Conservation (phyloP, 352 stramenopile genomes). For the Phytophthora fragariaefolia region DNA sequence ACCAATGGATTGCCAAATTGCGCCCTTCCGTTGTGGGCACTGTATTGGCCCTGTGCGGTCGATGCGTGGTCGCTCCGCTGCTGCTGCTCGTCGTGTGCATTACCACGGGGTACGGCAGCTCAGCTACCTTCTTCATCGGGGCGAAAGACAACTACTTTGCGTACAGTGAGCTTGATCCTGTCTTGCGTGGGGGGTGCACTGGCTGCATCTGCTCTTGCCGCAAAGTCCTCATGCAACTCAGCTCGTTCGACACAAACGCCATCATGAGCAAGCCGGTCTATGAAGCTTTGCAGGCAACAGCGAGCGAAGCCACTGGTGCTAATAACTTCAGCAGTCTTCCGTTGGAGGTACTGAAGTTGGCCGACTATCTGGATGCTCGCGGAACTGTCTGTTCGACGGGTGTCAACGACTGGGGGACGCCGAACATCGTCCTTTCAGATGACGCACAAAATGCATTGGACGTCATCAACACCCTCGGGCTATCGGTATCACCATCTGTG, state of each 20-base stretch:
- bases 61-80: background rate
- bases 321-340: constrained; percentile 28
- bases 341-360: constrained; percentile 10
- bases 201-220: constrained; percentile 24
- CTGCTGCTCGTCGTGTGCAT: background rate
- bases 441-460: constrained; percentile 26
- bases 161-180: constrained; percentile 32
- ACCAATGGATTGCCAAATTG: too few relatives aligned
- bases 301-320: too few relatives aligned
- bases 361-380: constrained; percentile 19
- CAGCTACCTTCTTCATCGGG: background rate
- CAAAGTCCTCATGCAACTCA: constrained; percentile 30
- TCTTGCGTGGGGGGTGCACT: constrained; percentile 36
- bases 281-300: constrained; percentile 27
- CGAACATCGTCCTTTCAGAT: constrained; percentile 30
- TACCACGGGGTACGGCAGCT: background rate
- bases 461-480: constrained; percentile 21
- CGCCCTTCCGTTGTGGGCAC: too few relatives aligned
- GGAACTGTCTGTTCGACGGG: constrained; percentile 30
- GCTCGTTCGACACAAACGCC: constrained; percentile 25
- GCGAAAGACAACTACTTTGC: constrained; percentile 40
- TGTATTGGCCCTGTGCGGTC: too few relatives aligned
- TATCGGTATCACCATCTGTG: constrained; percentile 22
- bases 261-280: constrained; percentile 37
- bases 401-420: constrained; percentile 34